These are phyloP conservation scores for Bertia moriformis DNA, from an alignment of 2,329 filamentous ascomycete species.

Conservation along the genomic window DNA sequence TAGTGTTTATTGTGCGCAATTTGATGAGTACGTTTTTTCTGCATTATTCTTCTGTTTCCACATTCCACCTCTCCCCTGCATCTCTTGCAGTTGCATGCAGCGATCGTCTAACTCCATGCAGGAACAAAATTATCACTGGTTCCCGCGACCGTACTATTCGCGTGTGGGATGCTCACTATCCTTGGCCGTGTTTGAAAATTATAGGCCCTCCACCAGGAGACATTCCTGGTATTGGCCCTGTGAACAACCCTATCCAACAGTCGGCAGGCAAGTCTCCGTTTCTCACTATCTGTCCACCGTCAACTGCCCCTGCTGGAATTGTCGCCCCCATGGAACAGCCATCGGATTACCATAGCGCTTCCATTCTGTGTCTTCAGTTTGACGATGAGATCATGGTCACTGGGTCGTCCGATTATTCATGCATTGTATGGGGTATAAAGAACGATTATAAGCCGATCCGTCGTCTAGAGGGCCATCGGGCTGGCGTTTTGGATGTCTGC, in stretches of 20 bases:
- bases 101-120: constrained; percentile 8
- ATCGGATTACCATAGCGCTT: constrained; percentile 40
- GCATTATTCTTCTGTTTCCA: constrained; percentile 1
- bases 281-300: constrained; percentile 20
- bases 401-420: constrained; percentile 51
- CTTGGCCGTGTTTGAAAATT: constrained; percentile 46
- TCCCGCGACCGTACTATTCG: constrained; percentile 55
- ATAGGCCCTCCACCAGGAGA: constrained; percentile 29
- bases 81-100: no score
- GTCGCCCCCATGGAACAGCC: background rate
- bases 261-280: constrained; percentile 17
- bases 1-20: constrained; percentile 58
- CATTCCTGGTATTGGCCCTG: constrained; percentile 15
- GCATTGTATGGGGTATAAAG: constrained; percentile 51
- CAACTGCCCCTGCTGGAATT: constrained; percentile 11
- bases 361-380: constrained; percentile 54
- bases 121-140: constrained; percentile 54
- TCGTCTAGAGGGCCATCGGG: constrained; percentile 40
- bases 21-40: constrained; percentile 37
- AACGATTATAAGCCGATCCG: constrained; percentile 44
- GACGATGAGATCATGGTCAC: constrained; percentile 55
- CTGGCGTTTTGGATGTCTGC: constrained; percentile 54
- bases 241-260: constrained; percentile 17
- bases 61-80: background rate
- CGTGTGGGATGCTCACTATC: constrained; percentile 49